Evolutionary conservation across 2,329 filamentous ascomycete species (phyloP).

Genomic region (Phyllachora maydis): DNA sequence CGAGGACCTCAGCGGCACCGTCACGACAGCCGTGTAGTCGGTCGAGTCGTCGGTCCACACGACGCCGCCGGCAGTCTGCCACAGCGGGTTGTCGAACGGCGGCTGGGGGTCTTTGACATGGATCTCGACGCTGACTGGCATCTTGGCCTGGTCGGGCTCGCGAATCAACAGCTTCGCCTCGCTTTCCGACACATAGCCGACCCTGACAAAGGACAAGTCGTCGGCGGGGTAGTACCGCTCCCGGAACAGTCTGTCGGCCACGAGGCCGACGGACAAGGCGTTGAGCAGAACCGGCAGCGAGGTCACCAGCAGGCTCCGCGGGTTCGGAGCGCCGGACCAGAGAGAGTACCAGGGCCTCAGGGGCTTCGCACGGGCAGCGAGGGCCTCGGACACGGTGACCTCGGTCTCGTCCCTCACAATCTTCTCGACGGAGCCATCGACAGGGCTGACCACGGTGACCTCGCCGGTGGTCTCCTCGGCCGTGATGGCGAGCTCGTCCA

Average conservation of each 20-base stretch:
- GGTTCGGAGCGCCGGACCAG: conserved; percentile 59
- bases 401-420: conserved; percentile 35
- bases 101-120: conserved; percentile 28
- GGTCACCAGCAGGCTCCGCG: conserved; percentile 45
- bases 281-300: conserved; percentile 54
- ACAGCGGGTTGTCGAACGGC: conserved; percentile 34
- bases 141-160: conserved; percentile 54
- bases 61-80: conserved; percentile 47
- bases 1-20: conserved; percentile 38
- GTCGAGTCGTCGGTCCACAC: conserved; percentile 50
- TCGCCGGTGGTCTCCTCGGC: conserved; percentile 21
- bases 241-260: conserved; percentile 60
- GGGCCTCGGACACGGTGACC: conserved; percentile 18
- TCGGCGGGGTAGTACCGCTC: conserved; percentile 50
- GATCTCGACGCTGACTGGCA: conserved; percentile 57
- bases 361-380: too few species aligned
- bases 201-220: conserved; percentile 65
- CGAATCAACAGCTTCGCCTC: conserved; percentile 68
- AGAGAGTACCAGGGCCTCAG: too few species aligned
- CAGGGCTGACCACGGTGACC: conserved; percentile 13
- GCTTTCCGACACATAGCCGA: conserved; percentile 69
- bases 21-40: conserved; percentile 61
- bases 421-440: conserved; percentile 41
- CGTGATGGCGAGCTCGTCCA: conserved; percentile 36
- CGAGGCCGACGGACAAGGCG: conserved; percentile 41